Evolutionary conservation across 148 eudicot genomes (phyloP).

Genomic region (Camellia japonica): DNA sequence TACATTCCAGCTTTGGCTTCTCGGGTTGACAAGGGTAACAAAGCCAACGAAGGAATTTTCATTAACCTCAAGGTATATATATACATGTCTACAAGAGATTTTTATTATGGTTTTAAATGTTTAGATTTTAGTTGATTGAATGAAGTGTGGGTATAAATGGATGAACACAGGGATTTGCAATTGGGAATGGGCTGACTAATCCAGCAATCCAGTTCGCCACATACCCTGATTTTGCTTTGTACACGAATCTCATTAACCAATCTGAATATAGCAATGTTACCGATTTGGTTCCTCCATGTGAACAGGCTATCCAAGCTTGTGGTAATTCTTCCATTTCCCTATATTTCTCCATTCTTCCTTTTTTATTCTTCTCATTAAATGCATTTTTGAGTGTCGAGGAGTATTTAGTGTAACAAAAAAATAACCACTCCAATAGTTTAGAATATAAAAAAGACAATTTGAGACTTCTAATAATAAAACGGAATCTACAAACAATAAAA

Average conservation of each 20-base stretch:
- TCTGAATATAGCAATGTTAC: conserved; percentile 42
- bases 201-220: conserved; percentile 75
- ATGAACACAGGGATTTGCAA: conserved; percentile 59
- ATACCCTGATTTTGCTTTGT: conserved; percentile 71
- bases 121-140: neutral
- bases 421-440: too few species aligned
- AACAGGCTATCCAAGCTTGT: conserved; percentile 60
- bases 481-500: too few species aligned
- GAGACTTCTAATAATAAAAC: too few species aligned
- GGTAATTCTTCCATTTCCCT: conserved; percentile 33
- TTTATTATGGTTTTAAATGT: too few species aligned
- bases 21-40: conserved; percentile 74
- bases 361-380: too few species aligned
- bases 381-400: too few species aligned
- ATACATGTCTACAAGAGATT: too few species aligned
- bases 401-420: too few species aligned
- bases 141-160: neutral
- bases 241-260: conserved; percentile 41
- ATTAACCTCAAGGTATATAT: conserved; percentile 59
- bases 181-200: conserved; percentile 83
- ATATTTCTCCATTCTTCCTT: too few species aligned
- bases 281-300: conserved; percentile 47
- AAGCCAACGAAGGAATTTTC: conserved; percentile 57
- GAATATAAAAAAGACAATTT: too few species aligned
- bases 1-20: conserved; percentile 89